Percentiles rank a stretch among this genome's conserved stretches.
Evolutionary conservation across 202 grass and related monocot genomes (phyloP).

Genomic region (Digitaria exilis): DNA sequence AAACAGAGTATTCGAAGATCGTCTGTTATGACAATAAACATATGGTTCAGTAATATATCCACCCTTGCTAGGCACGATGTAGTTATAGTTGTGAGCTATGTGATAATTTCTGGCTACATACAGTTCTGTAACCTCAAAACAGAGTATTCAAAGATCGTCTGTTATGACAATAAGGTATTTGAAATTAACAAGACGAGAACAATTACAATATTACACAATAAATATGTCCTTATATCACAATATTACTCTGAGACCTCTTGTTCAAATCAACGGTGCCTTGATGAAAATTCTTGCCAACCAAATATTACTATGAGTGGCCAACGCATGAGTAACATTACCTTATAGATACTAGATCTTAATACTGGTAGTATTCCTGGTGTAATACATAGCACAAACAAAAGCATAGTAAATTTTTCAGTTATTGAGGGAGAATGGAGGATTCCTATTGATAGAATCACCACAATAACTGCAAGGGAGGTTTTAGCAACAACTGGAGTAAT

Average conservation of each 20-base stretch:
- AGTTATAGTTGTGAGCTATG: background rate
- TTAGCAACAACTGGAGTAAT: slow-evolving; percentile 18
- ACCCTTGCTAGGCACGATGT: background rate
- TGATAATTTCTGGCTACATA: too few relatives aligned
- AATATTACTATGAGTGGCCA: slow-evolving; percentile 35
- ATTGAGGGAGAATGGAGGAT: slow-evolving; percentile 4
- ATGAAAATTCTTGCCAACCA: slow-evolving; percentile 17
- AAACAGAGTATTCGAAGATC: background rate
- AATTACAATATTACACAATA: background rate
- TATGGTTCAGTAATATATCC: background rate
- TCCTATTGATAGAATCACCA: slow-evolving; percentile 5
- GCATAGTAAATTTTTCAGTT: background rate
- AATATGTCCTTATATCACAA: background rate
- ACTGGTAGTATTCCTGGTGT: slow-evolving; percentile 15
- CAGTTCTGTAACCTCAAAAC: too few relatives aligned
- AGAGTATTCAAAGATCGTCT: too few relatives aligned
- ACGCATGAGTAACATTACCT: slow-evolving; percentile 3
- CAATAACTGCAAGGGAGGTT: slow-evolving; percentile 15
- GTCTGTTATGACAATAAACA: background rate
- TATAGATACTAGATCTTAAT: slow-evolving; percentile 18
- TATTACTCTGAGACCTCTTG: background rate
- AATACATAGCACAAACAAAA: background rate
- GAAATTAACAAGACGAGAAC: background rate
- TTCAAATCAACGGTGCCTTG: background rate
- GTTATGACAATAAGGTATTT: too few relatives aligned